These are phyloP conservation scores for Logfia minima DNA, from an alignment of 129 eudicot genomes.

Conservation along the genomic window DNA sequence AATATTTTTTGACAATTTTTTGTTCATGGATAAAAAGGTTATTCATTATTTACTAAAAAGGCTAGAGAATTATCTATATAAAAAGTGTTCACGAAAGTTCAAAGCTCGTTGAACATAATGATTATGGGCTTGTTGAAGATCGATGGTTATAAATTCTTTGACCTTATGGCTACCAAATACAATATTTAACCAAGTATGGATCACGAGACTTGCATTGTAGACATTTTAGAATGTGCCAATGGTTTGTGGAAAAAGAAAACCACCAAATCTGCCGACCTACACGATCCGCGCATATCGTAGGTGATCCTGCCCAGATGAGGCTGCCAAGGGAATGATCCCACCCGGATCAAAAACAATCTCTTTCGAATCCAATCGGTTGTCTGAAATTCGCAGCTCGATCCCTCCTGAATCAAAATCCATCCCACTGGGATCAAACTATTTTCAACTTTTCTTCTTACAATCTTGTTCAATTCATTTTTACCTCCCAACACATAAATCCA, in stretches of 20 bases:
- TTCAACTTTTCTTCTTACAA: too few species aligned
- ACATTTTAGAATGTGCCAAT: conserved; percentile 47
- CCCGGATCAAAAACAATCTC: too few species aligned
- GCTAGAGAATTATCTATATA: conserved; percentile 33
- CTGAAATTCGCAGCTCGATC: too few species aligned
- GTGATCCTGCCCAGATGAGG: too few species aligned
- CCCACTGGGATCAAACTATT: too few species aligned
- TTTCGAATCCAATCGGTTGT: rapidly evolving
- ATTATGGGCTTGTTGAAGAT: conserved; percentile 37
- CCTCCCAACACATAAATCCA: not conserved
- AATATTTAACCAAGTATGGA: conserved; percentile 37
- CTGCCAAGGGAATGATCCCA: too few species aligned
- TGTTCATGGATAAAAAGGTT: too few species aligned
- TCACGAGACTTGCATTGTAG: conserved; percentile 51
- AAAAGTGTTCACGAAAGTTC: conserved; percentile 30
- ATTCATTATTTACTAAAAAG: not conserved
- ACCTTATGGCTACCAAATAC: conserved; percentile 36
- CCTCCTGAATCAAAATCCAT: too few species aligned
- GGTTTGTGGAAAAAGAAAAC: too few species aligned
- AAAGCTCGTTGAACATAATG: conserved; percentile 38
- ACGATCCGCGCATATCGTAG: too few species aligned
- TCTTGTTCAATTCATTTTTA: too few species aligned
- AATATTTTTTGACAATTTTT: not conserved
- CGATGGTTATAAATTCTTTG: conserved; percentile 47
- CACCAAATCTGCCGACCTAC: too few species aligned